A percentile compares a stretch with the other conserved stretches of the same genome.
Evolutionary conservation across 441 rosid species (phyloP).

Genomic region (Jatropha multifida): DNA sequence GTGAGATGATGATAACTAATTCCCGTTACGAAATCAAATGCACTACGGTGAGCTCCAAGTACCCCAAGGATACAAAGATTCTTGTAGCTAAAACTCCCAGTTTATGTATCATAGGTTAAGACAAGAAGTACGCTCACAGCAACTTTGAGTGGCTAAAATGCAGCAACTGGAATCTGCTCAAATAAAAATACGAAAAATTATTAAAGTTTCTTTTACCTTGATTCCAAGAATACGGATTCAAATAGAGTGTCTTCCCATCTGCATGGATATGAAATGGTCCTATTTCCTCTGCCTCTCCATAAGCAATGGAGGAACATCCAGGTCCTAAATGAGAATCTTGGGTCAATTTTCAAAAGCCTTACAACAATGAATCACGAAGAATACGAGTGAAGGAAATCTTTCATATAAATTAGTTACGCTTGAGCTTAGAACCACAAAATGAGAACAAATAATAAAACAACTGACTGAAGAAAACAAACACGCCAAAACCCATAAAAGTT

Average conservation of each 20-base stretch:
- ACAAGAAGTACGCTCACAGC: background rate
- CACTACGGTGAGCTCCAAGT: no score
- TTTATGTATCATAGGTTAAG: no score
- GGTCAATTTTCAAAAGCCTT: background rate
- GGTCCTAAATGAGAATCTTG: constrained; percentile 54
- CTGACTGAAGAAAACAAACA: background rate
- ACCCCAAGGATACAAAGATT: background rate
- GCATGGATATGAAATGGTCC: constrained; percentile 82
- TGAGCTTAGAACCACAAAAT: background rate
- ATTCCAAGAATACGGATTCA: constrained; percentile 92
- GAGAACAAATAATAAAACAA: background rate
- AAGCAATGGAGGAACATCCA: constrained; percentile 93
- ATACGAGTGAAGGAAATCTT: background rate
- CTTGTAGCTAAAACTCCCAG: background rate
- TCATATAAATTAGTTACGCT: background rate
- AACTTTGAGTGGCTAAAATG: background rate
- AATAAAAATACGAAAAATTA: background rate
- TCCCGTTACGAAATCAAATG: background rate
- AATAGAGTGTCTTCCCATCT: constrained; percentile 75
- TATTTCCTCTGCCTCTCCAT: constrained; percentile 89
- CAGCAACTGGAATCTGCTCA: background rate
- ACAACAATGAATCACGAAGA: background rate
- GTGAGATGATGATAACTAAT: background rate
- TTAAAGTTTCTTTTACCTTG: constrained; percentile 45
- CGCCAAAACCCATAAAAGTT: background rate